Percentiles rank a stretch among this genome's conserved stretches.
Evolutionary conservation across 2,329 filamentous ascomycete genomes (phyloP).

Genomic region (Alternaria atra): DNA sequence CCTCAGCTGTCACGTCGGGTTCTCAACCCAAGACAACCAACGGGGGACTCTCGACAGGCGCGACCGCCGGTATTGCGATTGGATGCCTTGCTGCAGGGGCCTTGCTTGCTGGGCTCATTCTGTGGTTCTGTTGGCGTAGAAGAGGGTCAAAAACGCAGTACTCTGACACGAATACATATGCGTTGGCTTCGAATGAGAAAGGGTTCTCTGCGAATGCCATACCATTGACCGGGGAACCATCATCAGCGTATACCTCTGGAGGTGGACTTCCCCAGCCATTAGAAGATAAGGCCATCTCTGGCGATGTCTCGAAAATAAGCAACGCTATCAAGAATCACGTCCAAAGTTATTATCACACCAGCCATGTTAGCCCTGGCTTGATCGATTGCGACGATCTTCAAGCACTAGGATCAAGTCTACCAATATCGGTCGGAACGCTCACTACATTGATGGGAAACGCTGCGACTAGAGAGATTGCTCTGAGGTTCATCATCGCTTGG

Average conservation of each 20-base stretch:
- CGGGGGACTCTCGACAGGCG: constrained; percentile 26
- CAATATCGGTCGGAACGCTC: constrained; percentile 34
- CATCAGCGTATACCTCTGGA: constrained; percentile 16
- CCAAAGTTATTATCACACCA: constrained; percentile 47
- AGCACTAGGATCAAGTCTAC: constrained; percentile 30
- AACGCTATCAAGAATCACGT: constrained; percentile 50
- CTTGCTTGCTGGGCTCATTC: constrained; percentile 29
- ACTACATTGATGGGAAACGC: constrained; percentile 40
- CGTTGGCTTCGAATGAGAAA: constrained; percentile 32
- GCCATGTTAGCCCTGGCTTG: constrained; percentile 27
- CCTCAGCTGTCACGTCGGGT: no score
- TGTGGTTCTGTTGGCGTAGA: constrained; percentile 34
- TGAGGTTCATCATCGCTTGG: constrained; percentile 47
- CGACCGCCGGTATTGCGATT: constrained; percentile 49
- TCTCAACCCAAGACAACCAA: no score
- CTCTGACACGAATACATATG: constrained; percentile 18
- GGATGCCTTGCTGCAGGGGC: constrained; percentile 47
- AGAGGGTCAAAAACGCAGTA: constrained; percentile 3
- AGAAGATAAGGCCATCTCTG: constrained; percentile 44
- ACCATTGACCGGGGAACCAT: constrained; percentile 24
- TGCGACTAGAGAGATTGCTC: constrained; percentile 37
- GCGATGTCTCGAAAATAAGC: constrained; percentile 45
- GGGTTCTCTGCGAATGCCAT: constrained; percentile 12
- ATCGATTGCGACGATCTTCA: constrained; percentile 37
- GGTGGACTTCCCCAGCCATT: constrained; percentile 42